These are phyloP conservation scores for Phialophora expanda DNA, from an alignment of 2,329 filamentous ascomycete genomes.

Conservation along the genomic window DNA sequence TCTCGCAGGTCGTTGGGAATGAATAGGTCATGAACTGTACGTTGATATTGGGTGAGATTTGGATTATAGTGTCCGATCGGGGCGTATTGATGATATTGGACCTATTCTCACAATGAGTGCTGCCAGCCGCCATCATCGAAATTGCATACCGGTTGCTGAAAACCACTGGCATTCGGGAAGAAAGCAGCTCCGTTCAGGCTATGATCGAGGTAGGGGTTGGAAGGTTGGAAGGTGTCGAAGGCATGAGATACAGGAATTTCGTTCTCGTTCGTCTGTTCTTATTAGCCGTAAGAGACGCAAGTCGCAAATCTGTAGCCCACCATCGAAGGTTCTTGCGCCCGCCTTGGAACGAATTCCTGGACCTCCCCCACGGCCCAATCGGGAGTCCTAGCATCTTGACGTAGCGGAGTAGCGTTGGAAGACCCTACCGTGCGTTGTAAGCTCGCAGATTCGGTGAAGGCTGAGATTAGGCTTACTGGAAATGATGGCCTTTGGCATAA, in stretches of 20 bases:
- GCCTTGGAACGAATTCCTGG: constrained; percentile 60
- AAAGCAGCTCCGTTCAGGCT: constrained; percentile 67
- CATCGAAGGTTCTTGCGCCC: constrained; percentile 56
- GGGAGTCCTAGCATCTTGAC: constrained; percentile 49
- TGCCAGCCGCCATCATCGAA: constrained; percentile 1
- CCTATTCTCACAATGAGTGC: constrained; percentile 50
- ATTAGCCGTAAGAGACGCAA: background rate
- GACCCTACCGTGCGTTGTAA: constrained; percentile 41
- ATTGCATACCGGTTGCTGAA: constrained; percentile 66
- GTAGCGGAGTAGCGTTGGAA: constrained; percentile 50
- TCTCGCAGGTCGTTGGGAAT: constrained; percentile 84
- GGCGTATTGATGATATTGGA: constrained; percentile 92
- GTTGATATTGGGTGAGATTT: constrained; percentile 82
- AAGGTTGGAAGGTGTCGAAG: constrained; percentile 45
- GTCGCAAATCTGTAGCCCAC: constrained; percentile 45
- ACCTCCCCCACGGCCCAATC: constrained; percentile 54
- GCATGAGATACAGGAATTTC: constrained; percentile 30
- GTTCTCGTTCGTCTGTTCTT: constrained; percentile 29
- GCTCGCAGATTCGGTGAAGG: background rate
- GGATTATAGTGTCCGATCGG: constrained; percentile 82
- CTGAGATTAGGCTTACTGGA: constrained; percentile 44
- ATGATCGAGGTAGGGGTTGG: constrained; percentile 78
- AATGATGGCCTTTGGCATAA: constrained; percentile 51
- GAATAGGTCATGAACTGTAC: constrained; percentile 88
- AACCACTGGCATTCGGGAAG: constrained; percentile 64